Evolutionary conservation across 2,329 filamentous ascomycete genomes (phyloP).

Genomic region (Akanthomyces muscarius): DNA sequence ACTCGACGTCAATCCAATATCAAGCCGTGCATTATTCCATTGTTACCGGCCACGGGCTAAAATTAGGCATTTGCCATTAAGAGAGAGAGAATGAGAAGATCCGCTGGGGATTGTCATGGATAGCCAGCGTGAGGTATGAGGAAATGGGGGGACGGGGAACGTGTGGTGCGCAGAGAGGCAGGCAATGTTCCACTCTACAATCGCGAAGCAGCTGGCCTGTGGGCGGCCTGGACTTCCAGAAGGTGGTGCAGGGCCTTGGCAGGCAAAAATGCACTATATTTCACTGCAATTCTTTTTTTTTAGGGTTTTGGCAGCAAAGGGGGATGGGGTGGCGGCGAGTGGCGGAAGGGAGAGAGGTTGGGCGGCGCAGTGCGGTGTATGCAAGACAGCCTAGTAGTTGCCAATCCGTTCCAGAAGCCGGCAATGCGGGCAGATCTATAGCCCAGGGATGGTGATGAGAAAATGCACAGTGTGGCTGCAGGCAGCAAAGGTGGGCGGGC

Average conservation of each 20-base stretch:
- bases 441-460: neutral
- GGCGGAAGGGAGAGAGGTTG: neutral
- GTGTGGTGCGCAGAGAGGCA: neutral
- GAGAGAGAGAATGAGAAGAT: neutral
- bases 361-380: neutral
- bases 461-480: neutral
- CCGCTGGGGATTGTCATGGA: neutral
- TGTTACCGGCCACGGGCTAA: neutral
- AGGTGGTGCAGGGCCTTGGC: neutral
- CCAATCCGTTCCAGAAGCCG: conserved; percentile 10
- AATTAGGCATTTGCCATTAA: neutral
- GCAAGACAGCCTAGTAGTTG: neutral
- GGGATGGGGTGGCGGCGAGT: neutral
- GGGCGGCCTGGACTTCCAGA: neutral
- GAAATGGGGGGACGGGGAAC: neutral
- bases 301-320: no score
- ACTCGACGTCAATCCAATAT: neutral
- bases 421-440: neutral
- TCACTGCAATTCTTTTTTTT: neutral
- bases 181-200: neutral
- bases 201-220: neutral
- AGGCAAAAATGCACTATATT: neutral
- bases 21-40: neutral
- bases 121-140: conserved; percentile 6
- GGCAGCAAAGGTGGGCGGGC: neutral